Conservation (phyloP, 352 stramenopile genomes). For the Pythium dissimile region DNA sequence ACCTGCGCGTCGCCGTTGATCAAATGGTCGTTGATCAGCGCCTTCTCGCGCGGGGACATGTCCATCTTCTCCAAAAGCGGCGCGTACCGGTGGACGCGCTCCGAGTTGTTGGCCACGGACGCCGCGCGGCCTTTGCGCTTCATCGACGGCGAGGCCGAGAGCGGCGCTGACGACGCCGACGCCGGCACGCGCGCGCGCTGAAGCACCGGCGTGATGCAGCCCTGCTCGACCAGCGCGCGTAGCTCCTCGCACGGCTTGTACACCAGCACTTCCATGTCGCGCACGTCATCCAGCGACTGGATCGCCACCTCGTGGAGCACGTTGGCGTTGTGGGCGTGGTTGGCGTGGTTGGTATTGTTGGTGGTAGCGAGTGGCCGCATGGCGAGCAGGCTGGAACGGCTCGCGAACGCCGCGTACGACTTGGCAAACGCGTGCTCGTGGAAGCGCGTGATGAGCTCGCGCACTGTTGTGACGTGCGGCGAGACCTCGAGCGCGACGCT, state of each 20-base stretch:
- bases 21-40: slow-evolving; percentile 67
- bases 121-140: slow-evolving; percentile 70
- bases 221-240: slow-evolving; percentile 60
- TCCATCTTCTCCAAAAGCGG: slow-evolving; percentile 66
- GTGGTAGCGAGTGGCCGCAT: no score
- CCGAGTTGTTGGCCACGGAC: slow-evolving; percentile 66
- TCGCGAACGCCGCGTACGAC: slow-evolving; percentile 59
- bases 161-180: slow-evolving; percentile 3
- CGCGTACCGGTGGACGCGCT: slow-evolving; percentile 66
- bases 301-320: slow-evolving; percentile 39
- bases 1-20: slow-evolving; percentile 71
- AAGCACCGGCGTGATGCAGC: slow-evolving; percentile 62
- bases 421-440: slow-evolving; percentile 73
- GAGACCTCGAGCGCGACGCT: slow-evolving; percentile 54
- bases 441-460: slow-evolving; percentile 60
- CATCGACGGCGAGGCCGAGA: slow-evolving; percentile 46
- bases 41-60: slow-evolving; percentile 54
- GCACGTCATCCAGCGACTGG: slow-evolving; percentile 36
- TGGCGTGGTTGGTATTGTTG: no score
- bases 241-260: slow-evolving; percentile 78
- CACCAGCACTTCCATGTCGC: slow-evolving; percentile 56
- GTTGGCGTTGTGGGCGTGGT: slow-evolving; percentile 5
- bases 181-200: slow-evolving; percentile 10
- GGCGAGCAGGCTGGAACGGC: slow-evolving; percentile 36
- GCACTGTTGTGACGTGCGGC: slow-evolving; percentile 28